These are phyloP conservation scores for Eimeria sp. DNA, from an alignment of 169 alveolate genomes.

Conservation along the genomic window DNA sequence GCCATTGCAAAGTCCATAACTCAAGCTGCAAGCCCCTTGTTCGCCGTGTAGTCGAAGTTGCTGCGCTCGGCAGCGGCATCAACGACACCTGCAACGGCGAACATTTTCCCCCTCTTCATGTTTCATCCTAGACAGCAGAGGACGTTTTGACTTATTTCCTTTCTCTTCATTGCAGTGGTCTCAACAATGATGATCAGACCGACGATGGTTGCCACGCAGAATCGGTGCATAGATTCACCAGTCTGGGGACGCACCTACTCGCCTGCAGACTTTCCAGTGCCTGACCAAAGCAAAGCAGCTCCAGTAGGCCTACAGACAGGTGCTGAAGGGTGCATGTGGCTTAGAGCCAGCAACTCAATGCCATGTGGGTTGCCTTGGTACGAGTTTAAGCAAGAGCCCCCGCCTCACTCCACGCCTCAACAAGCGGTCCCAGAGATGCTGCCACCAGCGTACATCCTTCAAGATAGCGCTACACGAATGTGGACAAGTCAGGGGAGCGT, in stretches of 20 bases:
- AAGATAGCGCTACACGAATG: conserved; percentile 19
- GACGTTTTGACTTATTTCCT: conserved; percentile 10
- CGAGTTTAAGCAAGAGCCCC: conserved; percentile 50
- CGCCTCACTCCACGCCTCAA: conserved; percentile 22
- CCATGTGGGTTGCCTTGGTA: conserved; percentile 45
- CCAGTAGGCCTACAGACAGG: conserved; percentile 4
- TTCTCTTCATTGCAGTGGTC: conserved; percentile 19
- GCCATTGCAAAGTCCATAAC: conserved; percentile 18
- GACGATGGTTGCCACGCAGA: conserved; percentile 50
- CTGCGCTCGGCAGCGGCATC: conserved; percentile 58
- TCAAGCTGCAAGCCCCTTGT: conserved; percentile 46
- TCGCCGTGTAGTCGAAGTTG: conserved; percentile 14
- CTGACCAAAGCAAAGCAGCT: conserved; percentile 3
- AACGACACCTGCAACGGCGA: conserved; percentile 13
- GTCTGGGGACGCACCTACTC: conserved; percentile 59
- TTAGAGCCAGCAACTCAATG: conserved; percentile 45
- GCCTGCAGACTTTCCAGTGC: conserved; percentile 4
- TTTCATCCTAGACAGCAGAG: background rate
- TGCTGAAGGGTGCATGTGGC: background rate
- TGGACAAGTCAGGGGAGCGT: conserved; percentile 22
- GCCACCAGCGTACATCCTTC: conserved; percentile 25
- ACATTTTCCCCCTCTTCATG: background rate
- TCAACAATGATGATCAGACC: conserved; percentile 48
- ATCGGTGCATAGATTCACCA: conserved; percentile 66
- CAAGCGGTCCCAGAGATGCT: conserved; percentile 18